These are phyloP conservation scores for Neoboletus subvelutipes DNA, from an alignment of 768 basidiomycete genomes.

Conservation along the genomic window DNA sequence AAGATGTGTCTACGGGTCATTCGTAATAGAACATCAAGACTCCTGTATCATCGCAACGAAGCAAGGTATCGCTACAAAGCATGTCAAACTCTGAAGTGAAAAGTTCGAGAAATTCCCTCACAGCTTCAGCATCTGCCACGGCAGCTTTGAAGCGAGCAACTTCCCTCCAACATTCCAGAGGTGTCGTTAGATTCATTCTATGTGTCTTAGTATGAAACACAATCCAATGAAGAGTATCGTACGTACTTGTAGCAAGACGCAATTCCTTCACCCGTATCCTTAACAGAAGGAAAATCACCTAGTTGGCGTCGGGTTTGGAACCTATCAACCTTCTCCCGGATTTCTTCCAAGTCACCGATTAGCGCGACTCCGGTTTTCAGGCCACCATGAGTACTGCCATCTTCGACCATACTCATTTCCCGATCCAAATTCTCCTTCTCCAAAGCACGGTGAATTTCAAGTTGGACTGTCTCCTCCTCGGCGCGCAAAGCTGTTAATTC, in stretches of 20 bases:
- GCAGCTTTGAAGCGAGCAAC: slow-evolving; percentile 68
- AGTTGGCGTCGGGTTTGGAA: slow-evolving; percentile 59
- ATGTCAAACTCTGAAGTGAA: slow-evolving; percentile 12
- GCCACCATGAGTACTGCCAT: slow-evolving; percentile 38
- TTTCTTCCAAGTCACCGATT: slow-evolving; percentile 73
- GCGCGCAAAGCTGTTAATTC: slow-evolving; percentile 65
- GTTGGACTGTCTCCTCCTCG: slow-evolving; percentile 67
- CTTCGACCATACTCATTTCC: slow-evolving; percentile 57
- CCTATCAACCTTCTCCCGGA: slow-evolving; percentile 69
- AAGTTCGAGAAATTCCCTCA: slow-evolving; percentile 28
- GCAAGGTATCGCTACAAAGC: slow-evolving; percentile 58
- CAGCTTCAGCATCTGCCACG: slow-evolving; percentile 69
- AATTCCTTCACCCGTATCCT: slow-evolving; percentile 56
- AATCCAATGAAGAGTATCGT: neutral
- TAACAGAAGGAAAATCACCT: slow-evolving; percentile 54
- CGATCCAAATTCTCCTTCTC: slow-evolving; percentile 87
- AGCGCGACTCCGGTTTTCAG: slow-evolving; percentile 62
- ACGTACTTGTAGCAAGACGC: slow-evolving; percentile 72
- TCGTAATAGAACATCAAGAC: neutral
- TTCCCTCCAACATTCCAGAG: slow-evolving; percentile 75
- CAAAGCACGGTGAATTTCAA: slow-evolving; percentile 73
- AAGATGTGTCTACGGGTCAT: neutral
- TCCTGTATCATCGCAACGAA: slow-evolving; percentile 44
- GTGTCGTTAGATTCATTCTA: slow-evolving; percentile 45
- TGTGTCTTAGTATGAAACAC: neutral